phyloP scores from a whole-genome alignment of 176 grass and related monocot species.

The Oryza meridionalis region DNA sequence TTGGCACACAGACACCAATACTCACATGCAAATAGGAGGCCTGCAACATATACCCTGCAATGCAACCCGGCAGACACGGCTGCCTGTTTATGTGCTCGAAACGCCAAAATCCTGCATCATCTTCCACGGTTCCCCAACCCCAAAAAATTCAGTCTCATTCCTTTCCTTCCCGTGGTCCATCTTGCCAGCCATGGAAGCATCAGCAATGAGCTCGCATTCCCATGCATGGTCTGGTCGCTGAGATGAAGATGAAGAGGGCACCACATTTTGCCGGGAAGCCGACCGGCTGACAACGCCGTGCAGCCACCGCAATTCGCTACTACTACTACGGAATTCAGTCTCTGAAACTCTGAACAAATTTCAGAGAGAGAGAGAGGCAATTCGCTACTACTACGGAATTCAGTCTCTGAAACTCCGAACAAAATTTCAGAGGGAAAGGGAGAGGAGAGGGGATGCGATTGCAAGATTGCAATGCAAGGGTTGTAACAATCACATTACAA shows the following conservation, averaged over 20 bases:
- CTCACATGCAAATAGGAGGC: slow-evolving; percentile 30
- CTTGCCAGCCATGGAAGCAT: background rate
- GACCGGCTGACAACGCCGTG: background rate
- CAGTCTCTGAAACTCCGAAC: background rate
- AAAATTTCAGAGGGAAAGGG: background rate
- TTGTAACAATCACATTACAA: slow-evolving; percentile 32
- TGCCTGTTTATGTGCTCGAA: slow-evolving; percentile 35
- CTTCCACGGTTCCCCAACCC: background rate
- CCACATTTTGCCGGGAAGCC: background rate
- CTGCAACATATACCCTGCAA: slow-evolving; percentile 3
- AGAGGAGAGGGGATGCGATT: background rate
- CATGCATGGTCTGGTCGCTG: slow-evolving; percentile 3
- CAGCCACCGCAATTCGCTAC: background rate
- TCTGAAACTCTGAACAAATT: background rate
- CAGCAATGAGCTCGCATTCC: background rate
- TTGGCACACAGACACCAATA: background rate
- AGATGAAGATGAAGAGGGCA: background rate
- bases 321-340: background rate
- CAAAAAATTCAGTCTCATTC: background rate
- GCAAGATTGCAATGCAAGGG: background rate
- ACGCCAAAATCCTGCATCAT: background rate
- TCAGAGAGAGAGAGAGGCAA: background rate
- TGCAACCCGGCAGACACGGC: slow-evolving; percentile 39
- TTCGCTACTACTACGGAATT: background rate
- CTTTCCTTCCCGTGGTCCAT: background rate